phyloP scores from a whole-genome alignment of 129 eudicot species.

The Cynara cardunculus region DNA sequence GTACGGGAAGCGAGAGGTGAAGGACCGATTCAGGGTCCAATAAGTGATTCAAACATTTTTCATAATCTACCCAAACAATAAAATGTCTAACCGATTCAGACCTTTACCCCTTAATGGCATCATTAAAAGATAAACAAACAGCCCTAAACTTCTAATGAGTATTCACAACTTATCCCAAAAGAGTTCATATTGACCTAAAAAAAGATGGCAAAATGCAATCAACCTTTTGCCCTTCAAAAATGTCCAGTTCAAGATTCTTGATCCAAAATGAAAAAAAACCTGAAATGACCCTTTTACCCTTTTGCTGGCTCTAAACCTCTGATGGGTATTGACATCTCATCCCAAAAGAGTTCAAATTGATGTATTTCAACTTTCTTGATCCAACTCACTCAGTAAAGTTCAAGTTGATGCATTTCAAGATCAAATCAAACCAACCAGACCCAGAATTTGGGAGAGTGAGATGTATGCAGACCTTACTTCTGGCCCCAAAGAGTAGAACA shows the following conservation, averaged over 20 bases:
- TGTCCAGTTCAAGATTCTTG: conserved; percentile 15
- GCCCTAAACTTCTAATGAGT: background rate
- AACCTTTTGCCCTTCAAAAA: conserved; percentile 13
- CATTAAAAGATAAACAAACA: too few species aligned
- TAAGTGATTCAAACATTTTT: too few species aligned
- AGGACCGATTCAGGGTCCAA: too few species aligned
- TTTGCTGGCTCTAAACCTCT: background rate
- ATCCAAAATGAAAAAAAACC: background rate
- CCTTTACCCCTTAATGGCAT: too few species aligned
- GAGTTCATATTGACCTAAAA: background rate
- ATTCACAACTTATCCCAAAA: background rate
- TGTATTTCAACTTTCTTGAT: conserved; percentile 14
- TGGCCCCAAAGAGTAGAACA: background rate
- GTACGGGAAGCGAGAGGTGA: too few species aligned
- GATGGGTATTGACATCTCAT: background rate
- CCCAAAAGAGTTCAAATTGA: background rate
- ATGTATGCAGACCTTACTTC: background rate
- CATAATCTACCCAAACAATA: too few species aligned
- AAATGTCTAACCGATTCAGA: too few species aligned
- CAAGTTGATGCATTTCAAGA: background rate
- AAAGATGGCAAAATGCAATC: conserved; percentile 21
- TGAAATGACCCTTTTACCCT: too few species aligned
- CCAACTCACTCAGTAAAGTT: background rate
- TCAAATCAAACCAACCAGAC: background rate
- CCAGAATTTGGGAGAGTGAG: background rate